Evolutionary conservation across 495 filamentous ascomycete genomes (phyloP).

Genomic region (Lasiosphaeriaceae sp.): DNA sequence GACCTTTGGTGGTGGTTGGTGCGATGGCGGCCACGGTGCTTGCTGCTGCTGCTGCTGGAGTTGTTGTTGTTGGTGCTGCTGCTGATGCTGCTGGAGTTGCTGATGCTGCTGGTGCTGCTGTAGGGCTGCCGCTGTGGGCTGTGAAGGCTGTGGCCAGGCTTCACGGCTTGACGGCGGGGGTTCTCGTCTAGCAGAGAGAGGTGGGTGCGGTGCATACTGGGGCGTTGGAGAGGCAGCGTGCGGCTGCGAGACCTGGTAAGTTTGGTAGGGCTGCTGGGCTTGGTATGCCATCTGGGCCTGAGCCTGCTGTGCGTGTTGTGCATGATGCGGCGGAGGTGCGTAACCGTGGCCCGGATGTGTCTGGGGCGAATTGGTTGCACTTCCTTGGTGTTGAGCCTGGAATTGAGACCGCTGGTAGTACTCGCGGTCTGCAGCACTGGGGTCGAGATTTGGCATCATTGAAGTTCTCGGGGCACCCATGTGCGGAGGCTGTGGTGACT

Average conservation of each 20-base stretch:
- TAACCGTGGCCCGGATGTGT: slow-evolving; percentile 40
- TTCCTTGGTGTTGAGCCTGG: slow-evolving; percentile 28
- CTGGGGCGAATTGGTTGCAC: slow-evolving; percentile 37
- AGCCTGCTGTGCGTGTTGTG: slow-evolving; percentile 2
- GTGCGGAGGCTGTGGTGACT: slow-evolving; percentile 40
- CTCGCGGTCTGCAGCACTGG: slow-evolving; percentile 36
- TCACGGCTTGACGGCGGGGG: slow-evolving; percentile 11
- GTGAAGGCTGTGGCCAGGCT: slow-evolving; percentile 16
- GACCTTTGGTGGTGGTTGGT: slow-evolving; percentile 36
- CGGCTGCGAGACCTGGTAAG: slow-evolving; percentile 16
- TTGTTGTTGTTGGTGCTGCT: slow-evolving; percentile 19
- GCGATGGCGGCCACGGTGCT: slow-evolving; percentile 30
- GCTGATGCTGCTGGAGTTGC: slow-evolving; percentile 19
- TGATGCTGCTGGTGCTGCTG: slow-evolving; percentile 22
- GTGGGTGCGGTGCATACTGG: slow-evolving; percentile 23
- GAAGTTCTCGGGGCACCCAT: slow-evolving; percentile 34
- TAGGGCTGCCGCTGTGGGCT: slow-evolving; percentile 8
- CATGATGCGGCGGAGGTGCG: slow-evolving; percentile 28
- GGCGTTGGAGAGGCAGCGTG: slow-evolving; percentile 25
- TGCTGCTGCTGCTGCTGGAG: slow-evolving; percentile 20
- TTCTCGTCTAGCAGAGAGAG: slow-evolving; percentile 18
- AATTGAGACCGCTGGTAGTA: slow-evolving; percentile 40
- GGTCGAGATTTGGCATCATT: slow-evolving; percentile 16
- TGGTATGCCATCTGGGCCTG: slow-evolving; percentile 18
- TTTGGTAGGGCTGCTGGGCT: slow-evolving; percentile 7